Conservation (phyloP, 139 green algal genomes). For the Limnomonas spitsbergensis region DNA sequence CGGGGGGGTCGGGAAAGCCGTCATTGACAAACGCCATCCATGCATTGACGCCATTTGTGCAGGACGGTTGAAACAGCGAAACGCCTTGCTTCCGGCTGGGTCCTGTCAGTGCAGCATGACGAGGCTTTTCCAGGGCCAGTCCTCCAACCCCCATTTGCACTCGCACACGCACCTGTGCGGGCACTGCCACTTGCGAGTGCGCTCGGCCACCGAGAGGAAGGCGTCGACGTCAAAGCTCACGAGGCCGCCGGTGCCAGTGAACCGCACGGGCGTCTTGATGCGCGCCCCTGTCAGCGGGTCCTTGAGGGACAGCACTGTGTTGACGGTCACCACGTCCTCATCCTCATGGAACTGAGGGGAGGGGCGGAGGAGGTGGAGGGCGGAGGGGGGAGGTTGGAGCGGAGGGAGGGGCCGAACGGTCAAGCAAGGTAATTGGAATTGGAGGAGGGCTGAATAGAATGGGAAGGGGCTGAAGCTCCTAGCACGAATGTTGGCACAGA, state of each 20-base stretch:
- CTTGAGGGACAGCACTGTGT: conserved; percentile 54
- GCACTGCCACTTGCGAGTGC: conserved; percentile 86
- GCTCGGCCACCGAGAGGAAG: conserved; percentile 68
- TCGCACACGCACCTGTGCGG: conserved; percentile 54
- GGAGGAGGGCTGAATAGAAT: too few relatives aligned
- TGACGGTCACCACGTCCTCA: conserved; percentile 39
- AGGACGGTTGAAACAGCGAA: neutral
- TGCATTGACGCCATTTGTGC: neutral
- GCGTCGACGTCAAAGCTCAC: conserved; percentile 77
- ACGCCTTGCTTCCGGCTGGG: neutral
- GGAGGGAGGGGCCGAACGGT: too few relatives aligned
- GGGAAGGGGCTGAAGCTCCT: too few relatives aligned
- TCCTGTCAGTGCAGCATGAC: neutral
- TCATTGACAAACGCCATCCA: neutral
- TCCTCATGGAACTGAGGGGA: conserved; percentile 17
- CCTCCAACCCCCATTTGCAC: neutral
- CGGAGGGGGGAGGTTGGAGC: too few relatives aligned
- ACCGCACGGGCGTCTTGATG: conserved; percentile 55
- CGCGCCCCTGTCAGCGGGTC: conserved; percentile 51
- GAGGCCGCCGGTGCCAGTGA: conserved; percentile 38
- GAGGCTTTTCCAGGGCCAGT: too few relatives aligned
- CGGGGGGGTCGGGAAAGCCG: neutral
- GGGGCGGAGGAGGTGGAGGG: neutral
- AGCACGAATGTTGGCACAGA: too few relatives aligned
- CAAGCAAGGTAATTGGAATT: too few relatives aligned